Conservation (phyloP, 257 asterid genomes). For the Sherardia arvensis region DNA sequence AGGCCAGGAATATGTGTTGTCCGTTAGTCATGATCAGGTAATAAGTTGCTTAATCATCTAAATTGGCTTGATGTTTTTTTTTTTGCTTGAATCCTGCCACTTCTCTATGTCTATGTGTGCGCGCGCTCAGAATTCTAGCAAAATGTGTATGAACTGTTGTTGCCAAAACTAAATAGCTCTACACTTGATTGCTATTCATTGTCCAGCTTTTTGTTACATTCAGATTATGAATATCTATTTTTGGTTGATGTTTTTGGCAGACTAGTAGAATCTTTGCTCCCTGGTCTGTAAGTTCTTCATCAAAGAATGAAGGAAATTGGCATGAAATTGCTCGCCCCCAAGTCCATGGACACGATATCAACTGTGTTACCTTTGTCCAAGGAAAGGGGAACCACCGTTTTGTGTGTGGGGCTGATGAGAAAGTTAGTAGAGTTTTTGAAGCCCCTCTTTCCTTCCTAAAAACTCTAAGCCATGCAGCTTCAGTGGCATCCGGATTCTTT, state of each 20-base stretch:
- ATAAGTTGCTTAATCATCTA: not conserved
- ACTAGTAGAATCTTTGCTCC: constrained; percentile 77
- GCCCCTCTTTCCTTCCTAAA: constrained; percentile 85
- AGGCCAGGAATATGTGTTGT: constrained; percentile 63
- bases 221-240: constrained; percentile 5
- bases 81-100: not conserved
- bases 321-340: constrained; percentile 98
- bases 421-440: constrained; percentile 93
- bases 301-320: constrained; percentile 55
- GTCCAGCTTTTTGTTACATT: not conserved
- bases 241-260: constrained; percentile 35
- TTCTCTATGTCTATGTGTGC: not conserved
- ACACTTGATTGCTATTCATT: not conserved
- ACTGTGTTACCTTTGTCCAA: constrained; percentile 61
- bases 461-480: constrained; percentile 58
- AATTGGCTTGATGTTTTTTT: not conserved
- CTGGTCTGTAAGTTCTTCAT: constrained; percentile 40
- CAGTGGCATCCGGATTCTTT: constrained; percentile 23
- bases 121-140: not conserved
- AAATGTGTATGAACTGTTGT: not conserved
- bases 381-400: constrained; percentile 90
- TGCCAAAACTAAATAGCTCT: constrained; percentile 1
- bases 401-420: constrained; percentile 93
- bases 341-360: constrained; percentile 96
- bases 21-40: constrained; percentile 98